Evolutionary conservation across 306 rosid species (phyloP).

Genomic region (Hippophae rhamnoides): DNA sequence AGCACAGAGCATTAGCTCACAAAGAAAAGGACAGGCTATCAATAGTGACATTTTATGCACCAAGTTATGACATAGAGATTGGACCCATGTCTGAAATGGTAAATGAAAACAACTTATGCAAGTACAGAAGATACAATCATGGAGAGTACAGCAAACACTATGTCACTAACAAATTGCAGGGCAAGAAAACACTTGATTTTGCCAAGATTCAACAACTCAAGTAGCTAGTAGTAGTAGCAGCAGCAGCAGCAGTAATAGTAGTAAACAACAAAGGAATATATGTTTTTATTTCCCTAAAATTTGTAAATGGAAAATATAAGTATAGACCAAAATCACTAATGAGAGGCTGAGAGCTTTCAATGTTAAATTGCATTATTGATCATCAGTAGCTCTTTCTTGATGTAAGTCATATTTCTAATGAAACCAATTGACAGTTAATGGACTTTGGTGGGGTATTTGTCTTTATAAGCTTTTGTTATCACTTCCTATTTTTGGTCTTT

Average conservation of each 20-base stretch:
- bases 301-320: conserved; percentile 9
- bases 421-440: too few species aligned
- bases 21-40: conserved; percentile 61
- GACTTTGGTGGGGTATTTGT: too few species aligned
- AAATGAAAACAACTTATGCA: conserved; percentile 60
- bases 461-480: too few species aligned
- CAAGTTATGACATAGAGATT: conserved; percentile 79
- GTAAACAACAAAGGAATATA: conserved; percentile 1
- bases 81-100: conserved; percentile 70
- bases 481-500: conserved; percentile 1
- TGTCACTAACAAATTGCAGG: conserved; percentile 81
- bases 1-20: conserved; percentile 91
- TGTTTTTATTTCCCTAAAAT: conserved; percentile 16
- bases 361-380: conserved; percentile 19
- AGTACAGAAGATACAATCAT: conserved; percentile 69
- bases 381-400: too few species aligned
- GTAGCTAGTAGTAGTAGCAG: conserved; percentile 2
- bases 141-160: conserved; percentile 90
- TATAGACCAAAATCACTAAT: conserved; percentile 25
- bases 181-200: conserved; percentile 75
- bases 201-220: conserved; percentile 43
- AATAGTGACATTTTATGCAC: conserved; percentile 86
- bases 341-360: conserved; percentile 12
- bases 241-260: too few species aligned
- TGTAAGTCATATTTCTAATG: too few species aligned